Evolutionary conservation across 306 rosid species (phyloP).

Genomic region (Vigna radiata): DNA sequence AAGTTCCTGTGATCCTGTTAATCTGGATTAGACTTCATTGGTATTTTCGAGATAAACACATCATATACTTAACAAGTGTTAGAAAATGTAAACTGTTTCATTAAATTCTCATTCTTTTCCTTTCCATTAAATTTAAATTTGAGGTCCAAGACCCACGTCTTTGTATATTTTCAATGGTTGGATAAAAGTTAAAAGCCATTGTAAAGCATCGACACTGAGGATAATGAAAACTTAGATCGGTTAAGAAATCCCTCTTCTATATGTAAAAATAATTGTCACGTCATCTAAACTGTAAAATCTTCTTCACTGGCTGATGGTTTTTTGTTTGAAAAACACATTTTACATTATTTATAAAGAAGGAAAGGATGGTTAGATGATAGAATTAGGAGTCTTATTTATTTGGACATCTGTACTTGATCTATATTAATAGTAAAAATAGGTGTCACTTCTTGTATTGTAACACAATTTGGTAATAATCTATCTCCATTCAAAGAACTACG

Average conservation of each 20-base stretch:
- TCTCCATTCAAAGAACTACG: not conserved
- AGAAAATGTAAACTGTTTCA: conserved; percentile 6
- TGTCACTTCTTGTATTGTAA: not conserved
- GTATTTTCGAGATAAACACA: not conserved
- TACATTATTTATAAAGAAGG: conserved; percentile 7
- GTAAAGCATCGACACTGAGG: not conserved
- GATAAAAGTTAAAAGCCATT: not conserved
- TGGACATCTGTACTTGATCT: not conserved
- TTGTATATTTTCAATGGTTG: not conserved
- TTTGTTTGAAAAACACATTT: not conserved
- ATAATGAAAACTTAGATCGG: not conserved
- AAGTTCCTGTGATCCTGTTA: too few species aligned
- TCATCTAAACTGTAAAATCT: not conserved
- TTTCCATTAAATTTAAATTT: not conserved
- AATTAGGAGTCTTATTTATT: not conserved
- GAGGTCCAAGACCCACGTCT: not conserved
- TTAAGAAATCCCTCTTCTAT: not conserved
- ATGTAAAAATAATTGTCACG: not conserved
- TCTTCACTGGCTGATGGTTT: not conserved
- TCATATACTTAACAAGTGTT: not conserved
- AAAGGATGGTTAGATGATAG: not conserved
- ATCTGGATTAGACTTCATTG: too few species aligned
- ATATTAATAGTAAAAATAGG: conserved; percentile 11
- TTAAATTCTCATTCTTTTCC: not conserved
- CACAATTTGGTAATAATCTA: not conserved